phyloP scores from a whole-genome alignment of 176 grass and related monocot genomes.

The Olyra latifolia region DNA sequence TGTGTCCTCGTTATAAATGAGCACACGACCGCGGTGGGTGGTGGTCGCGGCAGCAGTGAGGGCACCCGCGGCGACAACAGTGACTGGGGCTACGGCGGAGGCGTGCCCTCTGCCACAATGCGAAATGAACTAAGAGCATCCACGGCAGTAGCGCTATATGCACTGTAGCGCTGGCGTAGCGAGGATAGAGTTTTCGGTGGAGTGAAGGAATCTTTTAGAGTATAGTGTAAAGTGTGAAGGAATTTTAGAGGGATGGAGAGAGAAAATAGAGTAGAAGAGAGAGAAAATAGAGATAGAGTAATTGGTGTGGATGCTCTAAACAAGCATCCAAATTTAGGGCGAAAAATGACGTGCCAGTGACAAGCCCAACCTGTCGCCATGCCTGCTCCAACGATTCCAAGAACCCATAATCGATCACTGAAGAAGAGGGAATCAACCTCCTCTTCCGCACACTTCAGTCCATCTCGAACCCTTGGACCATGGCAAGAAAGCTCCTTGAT shows the following conservation, averaged over 20 bases:
- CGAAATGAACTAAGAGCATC: constrained; percentile 18
- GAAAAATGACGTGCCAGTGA: constrained; percentile 47
- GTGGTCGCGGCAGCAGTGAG: background rate
- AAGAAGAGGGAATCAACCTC: constrained; percentile 54
- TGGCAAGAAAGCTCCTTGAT: constrained; percentile 28
- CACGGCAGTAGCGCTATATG: too few relatives aligned
- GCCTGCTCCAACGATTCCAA: background rate
- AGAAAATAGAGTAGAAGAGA: too few relatives aligned
- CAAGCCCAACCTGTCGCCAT: constrained; percentile 25
- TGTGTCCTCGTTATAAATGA: background rate
- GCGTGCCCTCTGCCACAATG: constrained; percentile 8
- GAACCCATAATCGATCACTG: constrained; percentile 25
- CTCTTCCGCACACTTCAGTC: constrained; percentile 51
- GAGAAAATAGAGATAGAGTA: too few relatives aligned
- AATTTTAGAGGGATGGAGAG: too few relatives aligned
- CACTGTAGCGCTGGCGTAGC: too few relatives aligned
- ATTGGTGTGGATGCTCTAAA: too few relatives aligned
- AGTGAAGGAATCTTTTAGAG: too few relatives aligned
- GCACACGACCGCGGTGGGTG: background rate
- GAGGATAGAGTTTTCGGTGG: too few relatives aligned
- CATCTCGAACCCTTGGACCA: constrained; percentile 57
- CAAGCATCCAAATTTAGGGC: background rate
- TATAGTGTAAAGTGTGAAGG: too few relatives aligned
- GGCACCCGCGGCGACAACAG: background rate
- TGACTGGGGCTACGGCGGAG: background rate